Evolutionary conservation across 2,329 filamentous ascomycete species (phyloP), one percentile per base, ranked within the genome.

Genomic region (Cladophialophora carrionii): DNA sequence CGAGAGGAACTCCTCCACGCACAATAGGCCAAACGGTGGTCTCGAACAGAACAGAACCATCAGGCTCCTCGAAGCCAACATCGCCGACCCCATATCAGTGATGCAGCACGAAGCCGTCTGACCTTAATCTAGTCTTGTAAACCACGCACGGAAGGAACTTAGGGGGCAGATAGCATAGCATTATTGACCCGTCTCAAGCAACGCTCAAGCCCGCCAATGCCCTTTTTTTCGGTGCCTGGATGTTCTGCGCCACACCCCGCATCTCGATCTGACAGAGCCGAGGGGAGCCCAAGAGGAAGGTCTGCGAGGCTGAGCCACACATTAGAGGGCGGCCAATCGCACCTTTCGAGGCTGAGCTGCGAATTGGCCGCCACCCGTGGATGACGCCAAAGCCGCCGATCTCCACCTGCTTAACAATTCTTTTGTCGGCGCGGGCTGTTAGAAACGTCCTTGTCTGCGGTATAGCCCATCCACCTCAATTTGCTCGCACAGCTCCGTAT

Each of bases 351-450:
- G 61, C 61, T 63, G 61, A 32, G 32, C 29, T 20, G 43, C 37
- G 34, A 54, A 55, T 41, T 9, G 20, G 31, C 26, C 54, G 20
- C 31, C 31, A 43, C 37, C 37, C 5, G 17, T 8, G 14, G 17
- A 57, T 52, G 41, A 64, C 62, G 62, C 62, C 56, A 55, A 20
- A 24, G n/a, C 56, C 56, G 62, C 29, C 22, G 24, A 52, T 58
- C 48, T 53, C 56, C 62, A 55, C 49, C 51, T 64, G 62, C 55
- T 64, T 64, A 64, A 57, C 62, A 64, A 64, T 64, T 53, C 32
- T 12, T 12, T 48, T 59, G 59, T 61, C 49, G 51, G 6, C 29
- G 20, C 2, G 46, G 22, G 8, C 20, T 51, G 48, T 12, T 51
- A 37, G 48, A 41, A 60, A 53, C 34, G 22, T 26, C 34, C 31